phyloP scores from a whole-genome alignment of 768 basidiomycete genomes.

The Solioccasus polychromus region DNA sequence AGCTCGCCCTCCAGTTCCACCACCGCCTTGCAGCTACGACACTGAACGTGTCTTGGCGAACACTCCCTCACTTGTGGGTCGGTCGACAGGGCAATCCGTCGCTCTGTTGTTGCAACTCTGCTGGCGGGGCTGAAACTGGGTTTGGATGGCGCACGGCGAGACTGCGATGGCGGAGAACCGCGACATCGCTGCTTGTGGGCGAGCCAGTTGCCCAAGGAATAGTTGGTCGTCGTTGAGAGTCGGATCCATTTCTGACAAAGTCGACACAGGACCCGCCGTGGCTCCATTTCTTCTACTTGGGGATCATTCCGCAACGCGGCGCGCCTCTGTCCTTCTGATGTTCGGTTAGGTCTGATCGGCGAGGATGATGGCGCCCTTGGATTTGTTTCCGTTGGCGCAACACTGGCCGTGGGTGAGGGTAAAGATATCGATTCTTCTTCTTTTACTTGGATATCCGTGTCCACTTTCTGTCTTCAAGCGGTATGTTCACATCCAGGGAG shows the following conservation, averaged over 20 bases:
- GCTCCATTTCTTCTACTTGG: constrained; percentile 46
- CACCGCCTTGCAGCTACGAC: constrained; percentile 46
- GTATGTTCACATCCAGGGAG: constrained; percentile 5
- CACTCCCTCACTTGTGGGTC: constrained; percentile 58
- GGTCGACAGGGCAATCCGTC: constrained; percentile 60
- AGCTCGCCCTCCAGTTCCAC: constrained; percentile 46
- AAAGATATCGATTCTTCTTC: constrained; percentile 12
- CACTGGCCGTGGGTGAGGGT: constrained; percentile 6
- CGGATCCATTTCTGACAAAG: constrained; percentile 64
- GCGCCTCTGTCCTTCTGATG: constrained; percentile 43
- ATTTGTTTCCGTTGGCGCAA: background rate
- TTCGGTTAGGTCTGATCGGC: constrained; percentile 20
- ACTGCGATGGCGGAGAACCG: constrained; percentile 37
- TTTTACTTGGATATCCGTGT: constrained; percentile 7
- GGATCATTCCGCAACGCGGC: constrained; percentile 53
- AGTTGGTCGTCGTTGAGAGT: constrained; percentile 40
- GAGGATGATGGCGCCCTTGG: background rate
- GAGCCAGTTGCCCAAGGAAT: constrained; percentile 52
- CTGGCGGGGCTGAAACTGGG: constrained; percentile 46
- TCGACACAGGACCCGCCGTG: constrained; percentile 54
- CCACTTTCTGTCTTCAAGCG: constrained; percentile 15
- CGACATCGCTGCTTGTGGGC: constrained; percentile 48
- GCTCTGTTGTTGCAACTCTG: constrained; percentile 58
- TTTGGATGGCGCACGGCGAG: constrained; percentile 16
- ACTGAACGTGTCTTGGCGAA: constrained; percentile 45